A percentile compares a stretch with the other conserved stretches of the same genome.
These are phyloP conservation scores for Botrytis galanthina DNA, from an alignment of 2,329 filamentous ascomycete genomes.

Conservation along the genomic window DNA sequence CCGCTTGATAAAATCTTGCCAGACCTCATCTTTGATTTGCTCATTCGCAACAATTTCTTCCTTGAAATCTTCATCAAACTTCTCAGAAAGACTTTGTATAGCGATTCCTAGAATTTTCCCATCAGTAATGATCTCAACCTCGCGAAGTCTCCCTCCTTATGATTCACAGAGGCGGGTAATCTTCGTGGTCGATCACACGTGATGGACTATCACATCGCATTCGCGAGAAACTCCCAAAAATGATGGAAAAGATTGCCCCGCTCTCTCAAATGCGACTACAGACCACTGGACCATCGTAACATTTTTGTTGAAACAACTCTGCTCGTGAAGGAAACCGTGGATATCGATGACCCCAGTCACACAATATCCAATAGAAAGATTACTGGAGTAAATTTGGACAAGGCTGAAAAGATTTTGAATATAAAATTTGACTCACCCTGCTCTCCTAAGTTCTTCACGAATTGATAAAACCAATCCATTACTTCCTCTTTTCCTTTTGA, in stretches of 20 bases:
- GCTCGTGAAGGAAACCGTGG: background rate
- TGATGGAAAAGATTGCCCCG: background rate
- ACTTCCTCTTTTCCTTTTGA: conserved; percentile 17
- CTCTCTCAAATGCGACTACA: background rate
- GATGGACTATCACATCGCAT: conserved; percentile 3
- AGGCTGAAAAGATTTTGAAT: conserved; percentile 10
- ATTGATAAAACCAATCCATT: conserved; percentile 16
- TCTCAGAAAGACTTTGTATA: conserved; percentile 22
- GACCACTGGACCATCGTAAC: conserved; percentile 13
- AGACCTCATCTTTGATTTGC: conserved; percentile 20
- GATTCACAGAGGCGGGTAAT: background rate
- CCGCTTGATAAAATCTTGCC: conserved; percentile 20
- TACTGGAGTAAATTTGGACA: background rate
- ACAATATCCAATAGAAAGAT: background rate
- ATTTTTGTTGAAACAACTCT: conserved; percentile 6
- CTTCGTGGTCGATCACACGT: conserved; percentile 16
- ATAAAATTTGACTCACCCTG: conserved; percentile 12
- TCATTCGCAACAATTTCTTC: conserved; percentile 3
- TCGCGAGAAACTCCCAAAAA: background rate
- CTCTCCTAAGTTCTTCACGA: conserved; percentile 10
- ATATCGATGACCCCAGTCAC: conserved; percentile 1
- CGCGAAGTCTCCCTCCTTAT: background rate
- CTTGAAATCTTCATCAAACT: conserved; percentile 9
- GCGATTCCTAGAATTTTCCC: conserved; percentile 18
- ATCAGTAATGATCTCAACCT: background rate